A percentile compares a stretch with the other conserved stretches of the same genome.
Conservation (phyloP, 1,139 yeast genomes). For the Kodamaea fungicola region DNA sequence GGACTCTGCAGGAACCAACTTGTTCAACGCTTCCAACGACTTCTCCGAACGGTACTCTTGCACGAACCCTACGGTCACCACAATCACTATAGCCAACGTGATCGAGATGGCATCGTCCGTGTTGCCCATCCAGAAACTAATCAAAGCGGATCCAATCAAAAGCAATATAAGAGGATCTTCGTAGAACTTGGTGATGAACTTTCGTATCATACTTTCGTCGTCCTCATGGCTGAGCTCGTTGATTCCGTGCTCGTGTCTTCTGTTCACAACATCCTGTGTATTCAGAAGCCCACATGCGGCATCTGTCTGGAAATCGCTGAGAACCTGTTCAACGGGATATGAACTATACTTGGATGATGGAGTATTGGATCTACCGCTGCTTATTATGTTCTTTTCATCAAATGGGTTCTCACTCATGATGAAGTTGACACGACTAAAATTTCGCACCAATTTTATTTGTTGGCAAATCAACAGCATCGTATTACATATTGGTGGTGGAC, state of each 20-base stretch:
- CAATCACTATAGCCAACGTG: slow-evolving; percentile 82
- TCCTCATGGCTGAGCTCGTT: slow-evolving; percentile 74
- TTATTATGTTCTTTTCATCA: slow-evolving; percentile 19
- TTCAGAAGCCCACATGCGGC: slow-evolving; percentile 55
- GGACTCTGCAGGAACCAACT: slow-evolving; percentile 91
- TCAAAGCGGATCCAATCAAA: slow-evolving; percentile 80
- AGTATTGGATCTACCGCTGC: slow-evolving; percentile 25
- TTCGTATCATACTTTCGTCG: slow-evolving; percentile 65
- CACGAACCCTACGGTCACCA: slow-evolving; percentile 91
- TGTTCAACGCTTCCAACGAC: slow-evolving; percentile 84
- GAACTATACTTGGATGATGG: slow-evolving; percentile 55
- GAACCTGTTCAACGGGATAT: slow-evolving; percentile 59
- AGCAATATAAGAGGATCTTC: slow-evolving; percentile 86
- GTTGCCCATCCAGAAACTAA: slow-evolving; percentile 88
- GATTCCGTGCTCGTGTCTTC: slow-evolving; percentile 72
- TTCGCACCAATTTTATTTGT: neutral
- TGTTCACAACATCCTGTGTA: slow-evolving; percentile 63
- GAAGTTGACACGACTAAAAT: slow-evolving; percentile 6
- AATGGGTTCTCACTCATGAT: slow-evolving; percentile 35
- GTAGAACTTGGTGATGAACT: slow-evolving; percentile 74
- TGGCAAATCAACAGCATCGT: no score
- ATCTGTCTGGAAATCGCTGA: slow-evolving; percentile 60
- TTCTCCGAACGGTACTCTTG: slow-evolving; percentile 95
- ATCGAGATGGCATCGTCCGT: slow-evolving; percentile 90
- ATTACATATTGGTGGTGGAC: no score